phyloP scores from a whole-genome alignment of 768 basidiomycete genomes.

The Cystobasidium ongulense region DNA sequence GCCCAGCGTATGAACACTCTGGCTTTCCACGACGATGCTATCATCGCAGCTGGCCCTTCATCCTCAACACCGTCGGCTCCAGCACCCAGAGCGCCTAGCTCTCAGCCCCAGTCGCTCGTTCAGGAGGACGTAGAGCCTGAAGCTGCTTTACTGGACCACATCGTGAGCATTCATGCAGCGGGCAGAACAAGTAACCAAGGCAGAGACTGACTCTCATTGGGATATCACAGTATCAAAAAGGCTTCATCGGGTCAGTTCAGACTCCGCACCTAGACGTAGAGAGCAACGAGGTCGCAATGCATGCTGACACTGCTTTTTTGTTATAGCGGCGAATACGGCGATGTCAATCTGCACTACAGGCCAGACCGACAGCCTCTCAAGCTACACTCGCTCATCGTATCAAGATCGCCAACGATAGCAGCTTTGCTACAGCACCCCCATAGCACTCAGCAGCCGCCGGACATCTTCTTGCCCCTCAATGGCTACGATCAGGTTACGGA shows the following conservation, averaged over 20 bases:
- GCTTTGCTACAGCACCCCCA: slow-evolving; percentile 20
- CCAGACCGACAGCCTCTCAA: slow-evolving; percentile 27
- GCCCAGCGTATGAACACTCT: background rate
- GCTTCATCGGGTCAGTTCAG: slow-evolving; percentile 20
- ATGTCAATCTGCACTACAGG: slow-evolving; percentile 26
- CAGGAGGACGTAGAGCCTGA: background rate
- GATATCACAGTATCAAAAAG: slow-evolving; percentile 6
- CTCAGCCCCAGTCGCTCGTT: background rate
- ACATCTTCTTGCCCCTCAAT: slow-evolving; percentile 13
- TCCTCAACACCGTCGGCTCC: background rate
- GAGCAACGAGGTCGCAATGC: too few species aligned
- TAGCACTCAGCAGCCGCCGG: background rate
- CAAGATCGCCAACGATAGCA: slow-evolving; percentile 20
- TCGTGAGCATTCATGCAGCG: background rate
- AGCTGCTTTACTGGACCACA: slow-evolving; percentile 2
- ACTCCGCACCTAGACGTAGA: background rate
- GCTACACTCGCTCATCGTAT: slow-evolving; percentile 18
- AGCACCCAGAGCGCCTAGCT: background rate
- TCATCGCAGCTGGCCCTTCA: slow-evolving; percentile 1
- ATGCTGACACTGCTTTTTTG: background rate
- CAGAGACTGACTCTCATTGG: background rate
- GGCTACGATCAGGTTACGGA: slow-evolving; percentile 30
- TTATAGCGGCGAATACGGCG: slow-evolving; percentile 20
- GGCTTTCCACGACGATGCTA: slow-evolving; percentile 1
- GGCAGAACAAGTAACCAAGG: background rate